phyloP scores from a whole-genome alignment of 129 eudicot genomes.

The Arctium minus region DNA sequence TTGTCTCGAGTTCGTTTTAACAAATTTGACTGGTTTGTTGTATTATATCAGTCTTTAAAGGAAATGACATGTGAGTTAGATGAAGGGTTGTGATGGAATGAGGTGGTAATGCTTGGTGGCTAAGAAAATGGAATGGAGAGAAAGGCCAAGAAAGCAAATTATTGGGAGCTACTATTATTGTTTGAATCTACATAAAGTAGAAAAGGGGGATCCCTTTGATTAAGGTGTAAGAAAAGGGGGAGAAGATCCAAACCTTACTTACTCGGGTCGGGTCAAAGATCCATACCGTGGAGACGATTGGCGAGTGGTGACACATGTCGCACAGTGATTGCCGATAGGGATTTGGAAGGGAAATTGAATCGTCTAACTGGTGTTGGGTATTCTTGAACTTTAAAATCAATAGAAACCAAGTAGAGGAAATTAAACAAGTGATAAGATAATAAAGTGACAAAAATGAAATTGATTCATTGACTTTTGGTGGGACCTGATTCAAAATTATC shows the following conservation, averaged over 20 bases:
- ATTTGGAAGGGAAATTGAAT: neutral
- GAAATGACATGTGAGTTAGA: slow-evolving; percentile 11
- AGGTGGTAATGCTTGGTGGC: slow-evolving; percentile 31
- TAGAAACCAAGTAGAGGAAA: neutral
- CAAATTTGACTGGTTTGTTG: neutral
- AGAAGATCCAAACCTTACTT: neutral
- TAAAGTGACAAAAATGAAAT: too few species aligned
- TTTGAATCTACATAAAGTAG: slow-evolving; percentile 22
- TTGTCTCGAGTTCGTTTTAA: neutral
- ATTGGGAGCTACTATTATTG: slow-evolving; percentile 28
- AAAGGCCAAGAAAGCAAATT: slow-evolving; percentile 26
- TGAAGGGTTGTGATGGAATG: slow-evolving; percentile 23
- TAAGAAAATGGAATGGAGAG: slow-evolving; percentile 34
- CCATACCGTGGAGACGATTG: neutral
- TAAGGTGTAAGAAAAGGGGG: slow-evolving; percentile 16
- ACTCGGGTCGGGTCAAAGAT: neutral
- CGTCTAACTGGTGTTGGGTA: neutral
- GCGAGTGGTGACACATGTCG: neutral
- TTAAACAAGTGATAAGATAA: neutral
- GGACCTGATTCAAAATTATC: neutral
- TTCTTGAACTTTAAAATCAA: neutral
- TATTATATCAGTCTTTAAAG: neutral
- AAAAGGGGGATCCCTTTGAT: slow-evolving; percentile 23
- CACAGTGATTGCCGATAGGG: neutral
- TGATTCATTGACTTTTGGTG: neutral